Evolutionary conservation across 2,329 filamentous ascomycete genomes (phyloP), one percentile per base, ranked within the genome.

Genomic region (Hypoxylon sp.): DNA sequence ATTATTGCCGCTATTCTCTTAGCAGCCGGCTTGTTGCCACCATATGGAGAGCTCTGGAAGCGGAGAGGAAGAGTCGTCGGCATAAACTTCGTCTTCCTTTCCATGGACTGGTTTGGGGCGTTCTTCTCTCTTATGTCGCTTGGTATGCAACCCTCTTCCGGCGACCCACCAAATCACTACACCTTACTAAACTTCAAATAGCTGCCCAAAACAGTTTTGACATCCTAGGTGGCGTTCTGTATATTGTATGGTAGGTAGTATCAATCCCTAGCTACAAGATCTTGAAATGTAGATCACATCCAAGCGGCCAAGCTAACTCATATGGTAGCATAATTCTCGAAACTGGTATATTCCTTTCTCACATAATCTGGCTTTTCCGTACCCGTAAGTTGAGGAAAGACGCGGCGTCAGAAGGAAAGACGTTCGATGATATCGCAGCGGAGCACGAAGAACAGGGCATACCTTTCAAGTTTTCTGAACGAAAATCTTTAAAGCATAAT

Each of bases 71-170:
- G 88, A 24, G 88, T 91, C 1, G 82, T 90, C 31, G 89, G 89
- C 0, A 85, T 91, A 60, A 88, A 88, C 83, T 82, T 78, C 72
- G 39, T 87, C 13, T 91, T 91, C 71, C 77, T 91, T 2, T 78
- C 80, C 0, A 87, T 90, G 71, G 89, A 91, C 73, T 89, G 84
- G 63, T 71, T 83, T 0, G 89, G 89, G 1, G 89, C 88, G 0
- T 83, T 91, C 63, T 90, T 91, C 76, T 90, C 88, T 0, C 81
- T 91, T 22, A 84, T 91, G 82, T 87, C 88, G 1, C 77, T 90
- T 9, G 85, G 86, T 87, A 80, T 29, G 83, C 26, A 42, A 4
- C 13, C n/a, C 19, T 61, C 17, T 19, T 17, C 4, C 8, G 3
- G 5, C 0, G 0, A 11, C 24, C 22, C 9, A n/a, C 2, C n/a